Conservation (phyloP, 1,284 basidiomycete genomes). For the Malassezia obtusa region DNA sequence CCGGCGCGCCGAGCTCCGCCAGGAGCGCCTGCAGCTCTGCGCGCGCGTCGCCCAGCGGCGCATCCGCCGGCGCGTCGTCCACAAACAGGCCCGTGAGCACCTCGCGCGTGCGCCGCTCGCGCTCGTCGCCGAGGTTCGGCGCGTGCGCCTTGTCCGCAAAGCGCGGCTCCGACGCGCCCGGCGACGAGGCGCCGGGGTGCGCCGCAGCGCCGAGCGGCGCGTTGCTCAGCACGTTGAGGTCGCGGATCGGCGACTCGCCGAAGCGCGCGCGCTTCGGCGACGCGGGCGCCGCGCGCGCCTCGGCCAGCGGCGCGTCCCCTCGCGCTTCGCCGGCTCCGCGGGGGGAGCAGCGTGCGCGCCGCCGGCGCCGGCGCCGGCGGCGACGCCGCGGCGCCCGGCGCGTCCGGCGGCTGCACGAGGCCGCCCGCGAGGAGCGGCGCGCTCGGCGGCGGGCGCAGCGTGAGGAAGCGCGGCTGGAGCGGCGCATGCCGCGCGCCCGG, state of each 20-base stretch:
- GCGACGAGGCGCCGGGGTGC: conserved; percentile 23
- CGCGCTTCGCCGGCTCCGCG: no score
- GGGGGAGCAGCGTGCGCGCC: conserved; percentile 24
- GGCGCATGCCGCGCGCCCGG: not conserved
- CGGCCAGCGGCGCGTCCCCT: conserved; percentile 11
- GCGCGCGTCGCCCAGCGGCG: conserved; percentile 45
- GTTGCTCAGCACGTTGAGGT: conserved; percentile 38
- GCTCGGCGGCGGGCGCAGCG: conserved; percentile 27
- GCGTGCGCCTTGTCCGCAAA: conserved; percentile 40
- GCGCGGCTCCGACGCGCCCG: conserved; percentile 27
- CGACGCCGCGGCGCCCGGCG: conserved; percentile 18
- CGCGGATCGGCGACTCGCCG: conserved; percentile 35
- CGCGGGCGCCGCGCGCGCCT: conserved; percentile 16
- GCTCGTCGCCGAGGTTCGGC: conserved; percentile 38
- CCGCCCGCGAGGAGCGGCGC: conserved; percentile 24
- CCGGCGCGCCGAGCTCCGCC: conserved; percentile 53
- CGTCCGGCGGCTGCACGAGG: conserved; percentile 17
- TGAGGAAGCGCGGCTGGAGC: conserved; percentile 27
- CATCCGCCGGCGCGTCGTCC: conserved; percentile 41
- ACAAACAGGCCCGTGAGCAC: conserved; percentile 39
- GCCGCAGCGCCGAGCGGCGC: conserved; percentile 33
- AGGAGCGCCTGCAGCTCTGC: conserved; percentile 58
- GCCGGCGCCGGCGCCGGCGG: conserved; percentile 31
- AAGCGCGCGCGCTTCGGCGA: conserved; percentile 4
- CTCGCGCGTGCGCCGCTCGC: conserved; percentile 38